Conservation (phyloP, 2,329 filamentous ascomycete genomes). For the Penicillium polonicum region DNA sequence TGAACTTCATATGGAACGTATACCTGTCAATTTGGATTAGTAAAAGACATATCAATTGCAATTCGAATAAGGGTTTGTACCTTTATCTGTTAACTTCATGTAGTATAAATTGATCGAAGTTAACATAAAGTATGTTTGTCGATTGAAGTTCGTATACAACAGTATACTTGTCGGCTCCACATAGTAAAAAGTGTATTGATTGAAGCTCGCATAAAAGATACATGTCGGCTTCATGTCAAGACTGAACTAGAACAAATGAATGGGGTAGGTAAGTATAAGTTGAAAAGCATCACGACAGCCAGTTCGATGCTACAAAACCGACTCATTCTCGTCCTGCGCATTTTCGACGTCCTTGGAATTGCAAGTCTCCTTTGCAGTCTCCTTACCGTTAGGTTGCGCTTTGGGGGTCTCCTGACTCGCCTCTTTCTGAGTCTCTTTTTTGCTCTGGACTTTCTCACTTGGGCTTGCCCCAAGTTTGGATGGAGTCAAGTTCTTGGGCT, state of each 20-base stretch:
- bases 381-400: constrained; percentile 7
- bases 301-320: background rate
- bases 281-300: background rate
- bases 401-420: constrained; percentile 26
- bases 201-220: background rate
- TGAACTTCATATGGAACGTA: background rate
- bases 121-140: background rate
- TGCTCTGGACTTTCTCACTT: constrained; percentile 32
- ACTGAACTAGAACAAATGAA: background rate
- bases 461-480: constrained; percentile 34
- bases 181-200: background rate
- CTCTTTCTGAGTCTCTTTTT: constrained; percentile 31
- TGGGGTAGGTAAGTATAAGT: background rate
- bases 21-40: background rate
- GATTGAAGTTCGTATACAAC: background rate
- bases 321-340: background rate
- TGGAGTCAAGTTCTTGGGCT: constrained; percentile 23
- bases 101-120: background rate
- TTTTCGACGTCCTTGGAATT: background rate
- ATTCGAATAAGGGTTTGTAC: background rate
- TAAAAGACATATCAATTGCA: background rate
- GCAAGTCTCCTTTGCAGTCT: constrained; percentile 21
- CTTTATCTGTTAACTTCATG: background rate
- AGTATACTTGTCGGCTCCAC: background rate
- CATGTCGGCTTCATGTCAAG: background rate